These are phyloP conservation scores for Ogataea pini DNA, from an alignment of 805 yeast genomes.

Conservation along the genomic window DNA sequence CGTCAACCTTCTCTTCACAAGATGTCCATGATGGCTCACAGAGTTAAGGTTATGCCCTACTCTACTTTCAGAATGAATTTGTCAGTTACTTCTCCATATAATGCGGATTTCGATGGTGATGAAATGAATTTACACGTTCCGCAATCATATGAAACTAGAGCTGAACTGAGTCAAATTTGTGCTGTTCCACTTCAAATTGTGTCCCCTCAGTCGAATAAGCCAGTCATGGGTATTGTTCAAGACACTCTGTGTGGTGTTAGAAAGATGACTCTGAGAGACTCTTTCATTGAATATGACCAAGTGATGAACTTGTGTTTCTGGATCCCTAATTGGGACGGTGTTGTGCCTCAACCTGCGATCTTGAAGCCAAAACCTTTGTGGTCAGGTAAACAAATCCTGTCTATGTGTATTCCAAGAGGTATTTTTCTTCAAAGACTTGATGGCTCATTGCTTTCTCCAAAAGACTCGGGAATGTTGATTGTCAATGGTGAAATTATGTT, in stretches of 20 bases:
- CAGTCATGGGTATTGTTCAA: conserved; percentile 99
- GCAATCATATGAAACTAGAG: conserved; percentile 96
- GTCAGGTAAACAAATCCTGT: conserved; percentile 94
- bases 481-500: conserved; percentile 95
- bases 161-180: conserved; percentile 91
- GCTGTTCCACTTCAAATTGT: conserved; percentile 98
- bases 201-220: conserved; percentile 97
- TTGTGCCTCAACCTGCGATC: conserved; percentile 93
- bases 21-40: conserved; percentile 99
- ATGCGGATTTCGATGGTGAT: conserved; percentile 99
- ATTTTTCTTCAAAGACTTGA: conserved; percentile 93
- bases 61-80: conserved; percentile 95
- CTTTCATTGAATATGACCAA: conserved; percentile 85
- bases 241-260: conserved; percentile 97
- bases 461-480: conserved; percentile 93
- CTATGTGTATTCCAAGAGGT: conserved; percentile 94
- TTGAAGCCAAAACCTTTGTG: conserved; percentile 93
- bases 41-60: conserved; percentile 98
- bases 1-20: conserved; percentile 99
- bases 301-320: conserved; percentile 96
- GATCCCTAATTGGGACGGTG: conserved; percentile 99
- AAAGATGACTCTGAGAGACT: conserved; percentile 91
- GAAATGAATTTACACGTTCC: conserved; percentile 99
- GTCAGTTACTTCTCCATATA: conserved; percentile 98
- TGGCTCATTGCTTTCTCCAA: conserved; percentile 81